These are phyloP conservation scores for Termitomyces sp. DNA, from an alignment of 768 basidiomycete genomes.

Conservation along the genomic window DNA sequence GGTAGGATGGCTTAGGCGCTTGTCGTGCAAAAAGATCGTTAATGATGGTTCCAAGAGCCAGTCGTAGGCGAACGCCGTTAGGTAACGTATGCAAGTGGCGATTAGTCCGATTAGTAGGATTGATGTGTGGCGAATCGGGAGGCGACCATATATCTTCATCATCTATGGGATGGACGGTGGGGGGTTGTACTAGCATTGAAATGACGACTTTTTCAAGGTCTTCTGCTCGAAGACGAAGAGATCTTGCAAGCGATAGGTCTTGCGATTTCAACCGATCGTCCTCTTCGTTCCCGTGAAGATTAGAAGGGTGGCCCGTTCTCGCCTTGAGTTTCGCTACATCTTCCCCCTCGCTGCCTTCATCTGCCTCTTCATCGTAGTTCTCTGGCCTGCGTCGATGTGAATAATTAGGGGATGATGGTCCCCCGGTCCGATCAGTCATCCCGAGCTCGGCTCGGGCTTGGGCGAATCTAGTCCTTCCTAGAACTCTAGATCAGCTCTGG, in stretches of 20 bases:
- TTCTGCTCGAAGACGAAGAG: conserved; percentile 69
- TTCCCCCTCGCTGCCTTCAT: conserved; percentile 64
- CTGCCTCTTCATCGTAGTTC: conserved; percentile 74
- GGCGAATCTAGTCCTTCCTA: conserved; percentile 70
- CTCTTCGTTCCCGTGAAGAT: conserved; percentile 53
- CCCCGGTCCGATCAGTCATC: conserved; percentile 80
- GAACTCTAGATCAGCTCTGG: neutral
- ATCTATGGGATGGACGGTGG: conserved; percentile 54
- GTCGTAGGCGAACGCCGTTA: conserved; percentile 75
- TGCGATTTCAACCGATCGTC: conserved; percentile 53
- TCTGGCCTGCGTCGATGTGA: conserved; percentile 67
- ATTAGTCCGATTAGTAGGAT: conserved; percentile 25
- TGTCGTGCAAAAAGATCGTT: conserved; percentile 81
- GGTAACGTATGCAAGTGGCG: conserved; percentile 61
- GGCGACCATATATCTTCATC: conserved; percentile 52
- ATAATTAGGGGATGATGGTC: conserved; percentile 56
- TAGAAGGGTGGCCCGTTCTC: conserved; percentile 41
- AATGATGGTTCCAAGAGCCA: conserved; percentile 72
- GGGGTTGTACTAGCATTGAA: conserved; percentile 78
- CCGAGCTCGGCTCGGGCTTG: conserved; percentile 84
- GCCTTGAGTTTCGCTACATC: conserved; percentile 47
- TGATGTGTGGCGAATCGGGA: conserved; percentile 46
- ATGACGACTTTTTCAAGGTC: conserved; percentile 80
- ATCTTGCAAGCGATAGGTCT: conserved; percentile 59
- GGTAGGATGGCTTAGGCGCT: conserved; percentile 48